These are phyloP conservation scores for Aspergillus hiratsukae DNA, from an alignment of 2,329 filamentous ascomycete species.

Conservation along the genomic window DNA sequence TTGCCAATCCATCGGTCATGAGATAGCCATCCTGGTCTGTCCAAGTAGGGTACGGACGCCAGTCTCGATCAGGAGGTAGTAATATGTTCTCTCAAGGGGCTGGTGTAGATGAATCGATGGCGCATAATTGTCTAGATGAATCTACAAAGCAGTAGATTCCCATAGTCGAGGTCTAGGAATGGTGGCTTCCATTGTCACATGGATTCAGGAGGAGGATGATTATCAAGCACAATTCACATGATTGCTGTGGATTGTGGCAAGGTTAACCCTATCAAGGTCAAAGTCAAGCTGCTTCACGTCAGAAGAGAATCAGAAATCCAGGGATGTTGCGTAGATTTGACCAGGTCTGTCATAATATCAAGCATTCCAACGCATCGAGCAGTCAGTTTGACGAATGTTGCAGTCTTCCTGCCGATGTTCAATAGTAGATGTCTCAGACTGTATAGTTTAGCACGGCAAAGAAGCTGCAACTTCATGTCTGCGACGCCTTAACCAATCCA, in stretches of 20 bases:
- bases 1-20: conserved; percentile 6
- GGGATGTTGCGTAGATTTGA: neutral
- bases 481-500: conserved; percentile 19
- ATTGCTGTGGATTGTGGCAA: conserved; percentile 5
- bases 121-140: neutral
- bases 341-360: neutral
- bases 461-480: neutral
- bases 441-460: neutral
- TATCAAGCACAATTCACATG: conserved; percentile 7
- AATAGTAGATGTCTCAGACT: neutral
- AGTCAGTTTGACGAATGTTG: neutral
- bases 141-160: neutral
- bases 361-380: neutral
- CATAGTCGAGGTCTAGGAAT: neutral
- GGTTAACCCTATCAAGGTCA: conserved; percentile 1
- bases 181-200: conserved; percentile 6
- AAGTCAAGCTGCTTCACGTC: conserved; percentile 4
- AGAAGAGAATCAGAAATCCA: conserved; percentile 1
- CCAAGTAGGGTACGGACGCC: neutral
- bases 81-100: neutral
- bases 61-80: neutral
- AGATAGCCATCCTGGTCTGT: neutral
- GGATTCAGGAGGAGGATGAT: conserved; percentile 3
- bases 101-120: neutral
- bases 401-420: neutral